A percentile compares a stretch with the other conserved stretches of the same genome.
Conservation (phyloP, 2,329 filamentous ascomycete genomes). For the Claviceps pazoutovae region DNA sequence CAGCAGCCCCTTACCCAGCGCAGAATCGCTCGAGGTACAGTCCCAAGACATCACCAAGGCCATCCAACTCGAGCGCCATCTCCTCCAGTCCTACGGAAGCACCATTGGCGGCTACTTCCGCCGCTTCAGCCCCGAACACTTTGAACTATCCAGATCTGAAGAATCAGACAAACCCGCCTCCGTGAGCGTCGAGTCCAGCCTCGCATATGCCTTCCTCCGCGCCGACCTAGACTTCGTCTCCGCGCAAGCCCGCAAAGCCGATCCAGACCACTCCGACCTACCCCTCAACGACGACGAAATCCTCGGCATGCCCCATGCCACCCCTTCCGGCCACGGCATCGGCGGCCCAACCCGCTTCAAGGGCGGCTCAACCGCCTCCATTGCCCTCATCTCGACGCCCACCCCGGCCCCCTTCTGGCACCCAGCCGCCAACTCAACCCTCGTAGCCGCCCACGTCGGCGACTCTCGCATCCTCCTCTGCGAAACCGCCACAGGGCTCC, state of each 20-base stretch:
- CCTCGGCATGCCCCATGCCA: constrained; percentile 45
- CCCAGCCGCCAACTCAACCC: constrained; percentile 66
- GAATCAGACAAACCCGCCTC: constrained; percentile 19
- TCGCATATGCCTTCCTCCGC: constrained; percentile 86
- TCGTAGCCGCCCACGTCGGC: constrained; percentile 81
- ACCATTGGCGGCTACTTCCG: constrained; percentile 90
- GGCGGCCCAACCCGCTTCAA: constrained; percentile 71
- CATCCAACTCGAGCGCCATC: constrained; percentile 50
- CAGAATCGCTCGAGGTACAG: constrained; percentile 32
- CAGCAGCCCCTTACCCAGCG: constrained; percentile 22
- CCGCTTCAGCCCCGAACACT: constrained; percentile 73
- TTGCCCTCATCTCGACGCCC: constrained; percentile 83
- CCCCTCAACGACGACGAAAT: constrained; percentile 80
- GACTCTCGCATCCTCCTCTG: constrained; percentile 87
- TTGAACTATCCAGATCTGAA: constrained; percentile 29
- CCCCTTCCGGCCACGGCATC: constrained; percentile 47
- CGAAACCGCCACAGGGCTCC: constrained; percentile 66
- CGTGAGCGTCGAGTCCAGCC: constrained; percentile 58
- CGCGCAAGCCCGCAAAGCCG: constrained; percentile 72
- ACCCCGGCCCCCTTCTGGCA: constrained; percentile 93
- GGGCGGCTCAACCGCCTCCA: constrained; percentile 82
- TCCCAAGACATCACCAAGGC: constrained; percentile 46
- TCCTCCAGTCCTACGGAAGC: constrained; percentile 66
- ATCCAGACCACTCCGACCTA: constrained; percentile 59
- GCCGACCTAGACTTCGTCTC: constrained; percentile 90